Evolutionary conservation across 106 monocot species (phyloP).

Genomic region (Vanilla planifolia): DNA sequence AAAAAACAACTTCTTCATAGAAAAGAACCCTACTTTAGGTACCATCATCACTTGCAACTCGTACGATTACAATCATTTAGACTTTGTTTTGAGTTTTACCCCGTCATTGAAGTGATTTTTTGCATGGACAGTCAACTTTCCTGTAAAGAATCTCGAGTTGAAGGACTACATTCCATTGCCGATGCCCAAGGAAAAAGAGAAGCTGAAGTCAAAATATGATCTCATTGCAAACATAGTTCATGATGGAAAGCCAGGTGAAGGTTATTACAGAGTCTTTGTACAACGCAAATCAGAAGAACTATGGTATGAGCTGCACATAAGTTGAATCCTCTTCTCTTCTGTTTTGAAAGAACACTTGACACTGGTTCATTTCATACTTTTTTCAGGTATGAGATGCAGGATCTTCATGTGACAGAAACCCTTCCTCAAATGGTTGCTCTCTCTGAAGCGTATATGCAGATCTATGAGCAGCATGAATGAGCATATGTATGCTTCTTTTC

Average conservation of each 20-base stretch:
- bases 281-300: conserved; percentile 80
- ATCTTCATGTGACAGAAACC: conserved; percentile 94
- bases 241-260: conserved; percentile 98
- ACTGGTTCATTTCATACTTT: no score
- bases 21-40: conserved; percentile 99
- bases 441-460: conserved; percentile 97
- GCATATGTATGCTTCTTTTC: neutral
- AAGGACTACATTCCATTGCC: conserved; percentile 95
- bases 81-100: no score
- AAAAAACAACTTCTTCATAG: conserved; percentile 93
- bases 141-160: conserved; percentile 98
- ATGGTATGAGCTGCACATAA: conserved; percentile 38
- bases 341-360: neutral
- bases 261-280: conserved; percentile 89
- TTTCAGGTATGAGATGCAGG: conserved; percentile 97
- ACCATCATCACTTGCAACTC: neutral
- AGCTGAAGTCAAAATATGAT: conserved; percentile 89
- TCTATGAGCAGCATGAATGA: conserved; percentile 89
- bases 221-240: conserved; percentile 97
- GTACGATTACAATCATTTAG: no score
- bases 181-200: conserved; percentile 49
- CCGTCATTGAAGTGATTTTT: no score
- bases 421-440: conserved; percentile 99
- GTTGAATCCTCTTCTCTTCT: conserved; percentile 6
- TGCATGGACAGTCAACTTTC: conserved; percentile 74